Conservation (phyloP, 2,329 filamentous ascomycete genomes). For the Botrytis elliptica region DNA sequence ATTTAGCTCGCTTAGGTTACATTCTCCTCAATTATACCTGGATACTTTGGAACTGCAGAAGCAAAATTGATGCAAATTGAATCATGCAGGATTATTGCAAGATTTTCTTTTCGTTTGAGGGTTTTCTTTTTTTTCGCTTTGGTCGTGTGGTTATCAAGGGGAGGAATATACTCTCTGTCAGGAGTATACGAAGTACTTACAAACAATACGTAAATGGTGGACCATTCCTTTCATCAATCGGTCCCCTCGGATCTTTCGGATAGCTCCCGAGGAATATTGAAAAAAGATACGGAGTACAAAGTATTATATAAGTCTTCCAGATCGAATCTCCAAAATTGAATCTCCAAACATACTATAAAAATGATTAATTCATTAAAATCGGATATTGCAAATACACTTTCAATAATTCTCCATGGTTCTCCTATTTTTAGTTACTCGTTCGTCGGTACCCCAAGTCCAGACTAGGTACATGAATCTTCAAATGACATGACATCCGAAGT, state of each 20-base stretch:
- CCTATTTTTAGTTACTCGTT: neutral
- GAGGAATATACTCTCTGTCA: neutral
- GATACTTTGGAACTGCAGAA: neutral
- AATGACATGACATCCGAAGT: neutral
- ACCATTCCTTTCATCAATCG: neutral
- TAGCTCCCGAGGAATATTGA: neutral
- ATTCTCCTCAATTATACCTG: neutral
- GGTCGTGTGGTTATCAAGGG: neutral
- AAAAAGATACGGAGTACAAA: neutral
- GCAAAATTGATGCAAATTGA: neutral
- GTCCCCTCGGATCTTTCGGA: neutral
- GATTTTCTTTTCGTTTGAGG: neutral
- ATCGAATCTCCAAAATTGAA: too few relatives aligned
- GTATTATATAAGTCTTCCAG: too few relatives aligned
- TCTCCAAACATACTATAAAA: neutral
- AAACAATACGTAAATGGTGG: neutral
- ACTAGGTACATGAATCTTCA: neutral
- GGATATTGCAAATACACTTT: neutral
- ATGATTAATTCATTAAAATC: neutral
- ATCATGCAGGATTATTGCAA: neutral
- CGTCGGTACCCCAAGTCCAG: neutral
- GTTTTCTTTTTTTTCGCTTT: neutral
- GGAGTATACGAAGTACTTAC: neutral
- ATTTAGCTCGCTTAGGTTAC: neutral
- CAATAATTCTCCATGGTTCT: neutral